Percentiles rank a stretch among this genome's conserved stretches.
These are phyloP conservation scores for Petrea volubilis DNA, from an alignment of 257 asterid species.

Conservation along the genomic window DNA sequence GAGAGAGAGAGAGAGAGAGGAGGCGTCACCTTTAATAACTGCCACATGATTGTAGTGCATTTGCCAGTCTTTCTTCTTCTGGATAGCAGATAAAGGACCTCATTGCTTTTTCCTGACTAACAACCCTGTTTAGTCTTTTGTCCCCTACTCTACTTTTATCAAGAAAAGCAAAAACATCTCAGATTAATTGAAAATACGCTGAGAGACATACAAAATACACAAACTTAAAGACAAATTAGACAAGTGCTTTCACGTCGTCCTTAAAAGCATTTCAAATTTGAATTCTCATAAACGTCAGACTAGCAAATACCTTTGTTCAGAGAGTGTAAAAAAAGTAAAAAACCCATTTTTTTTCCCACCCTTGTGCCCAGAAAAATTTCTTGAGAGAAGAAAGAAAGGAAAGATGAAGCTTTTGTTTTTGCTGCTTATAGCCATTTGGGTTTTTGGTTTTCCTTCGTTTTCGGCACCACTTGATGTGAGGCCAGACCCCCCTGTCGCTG, in stretches of 20 bases:
- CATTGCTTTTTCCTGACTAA: conserved; percentile 31
- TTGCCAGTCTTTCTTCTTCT: conserved; percentile 46
- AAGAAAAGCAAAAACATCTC: conserved; percentile 10
- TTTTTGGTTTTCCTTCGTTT: conserved; percentile 39
- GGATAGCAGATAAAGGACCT: conserved; percentile 33
- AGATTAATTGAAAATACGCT: not conserved
- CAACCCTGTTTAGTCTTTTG: conserved; percentile 38
- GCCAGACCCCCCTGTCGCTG: conserved; percentile 76
- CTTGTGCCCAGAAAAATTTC: conserved; percentile 6
- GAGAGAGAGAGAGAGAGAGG: conserved; percentile 12
- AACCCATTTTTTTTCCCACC: not conserved
- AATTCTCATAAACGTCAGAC: conserved; percentile 13
- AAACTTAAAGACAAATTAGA: conserved; percentile 15
- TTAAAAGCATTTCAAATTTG: conserved; percentile 47
- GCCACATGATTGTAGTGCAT: conserved; percentile 78
- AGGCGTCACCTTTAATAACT: conserved; percentile 54
- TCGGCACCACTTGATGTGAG: conserved; percentile 65
- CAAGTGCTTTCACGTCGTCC: conserved; percentile 18
- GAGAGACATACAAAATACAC: conserved; percentile 26
- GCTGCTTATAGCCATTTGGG: conserved; percentile 50
- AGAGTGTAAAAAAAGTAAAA: no score
- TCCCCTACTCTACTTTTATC: conserved; percentile 43
- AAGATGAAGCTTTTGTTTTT: conserved; percentile 52
- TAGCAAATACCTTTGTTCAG: not conserved
- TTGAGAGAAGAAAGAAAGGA: conserved; percentile 23